A percentile compares a stretch with the other conserved stretches of the same genome.
These are phyloP conservation scores for Codiaeum variegatum DNA, from an alignment of 441 rosid genomes.

Conservation along the genomic window DNA sequence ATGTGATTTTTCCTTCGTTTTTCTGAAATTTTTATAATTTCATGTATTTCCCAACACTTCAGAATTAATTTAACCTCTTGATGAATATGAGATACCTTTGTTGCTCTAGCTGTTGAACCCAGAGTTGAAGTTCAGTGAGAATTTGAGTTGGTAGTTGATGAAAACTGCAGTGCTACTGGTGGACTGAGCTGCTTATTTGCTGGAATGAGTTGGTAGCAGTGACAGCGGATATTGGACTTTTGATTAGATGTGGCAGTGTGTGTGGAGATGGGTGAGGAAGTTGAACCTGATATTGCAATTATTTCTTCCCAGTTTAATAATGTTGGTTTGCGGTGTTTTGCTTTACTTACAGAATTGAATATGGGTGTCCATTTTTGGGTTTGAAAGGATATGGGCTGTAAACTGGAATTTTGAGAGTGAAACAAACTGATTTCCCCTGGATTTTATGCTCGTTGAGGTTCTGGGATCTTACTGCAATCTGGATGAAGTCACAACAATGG, in stretches of 20 bases:
- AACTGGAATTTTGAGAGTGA: background rate
- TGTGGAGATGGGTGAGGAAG: background rate
- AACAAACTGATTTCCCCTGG: background rate
- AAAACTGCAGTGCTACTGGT: background rate
- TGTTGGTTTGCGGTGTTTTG: background rate
- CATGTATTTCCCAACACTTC: background rate
- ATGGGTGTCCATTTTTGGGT: background rate
- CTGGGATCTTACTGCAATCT: background rate
- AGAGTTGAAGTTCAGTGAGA: background rate
- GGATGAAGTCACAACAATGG: background rate
- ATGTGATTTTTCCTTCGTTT: background rate
- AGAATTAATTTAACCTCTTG: background rate
- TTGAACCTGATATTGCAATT: background rate
- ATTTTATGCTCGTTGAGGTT: background rate
- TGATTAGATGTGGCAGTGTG: background rate
- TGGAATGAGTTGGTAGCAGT: constrained; percentile 3
- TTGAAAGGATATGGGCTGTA: background rate
- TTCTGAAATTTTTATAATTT: background rate
- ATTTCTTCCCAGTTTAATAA: background rate
- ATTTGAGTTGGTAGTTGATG: constrained; percentile 1
- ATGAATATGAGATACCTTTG: background rate
- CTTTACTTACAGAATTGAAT: constrained; percentile 6
- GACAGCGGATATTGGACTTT: constrained; percentile 3
- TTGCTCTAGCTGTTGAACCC: constrained; percentile 1
- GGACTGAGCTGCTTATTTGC: background rate